phyloP scores from a whole-genome alignment of 1,139 yeast genomes.

The Debaryomycetaceae sp. region DNA sequence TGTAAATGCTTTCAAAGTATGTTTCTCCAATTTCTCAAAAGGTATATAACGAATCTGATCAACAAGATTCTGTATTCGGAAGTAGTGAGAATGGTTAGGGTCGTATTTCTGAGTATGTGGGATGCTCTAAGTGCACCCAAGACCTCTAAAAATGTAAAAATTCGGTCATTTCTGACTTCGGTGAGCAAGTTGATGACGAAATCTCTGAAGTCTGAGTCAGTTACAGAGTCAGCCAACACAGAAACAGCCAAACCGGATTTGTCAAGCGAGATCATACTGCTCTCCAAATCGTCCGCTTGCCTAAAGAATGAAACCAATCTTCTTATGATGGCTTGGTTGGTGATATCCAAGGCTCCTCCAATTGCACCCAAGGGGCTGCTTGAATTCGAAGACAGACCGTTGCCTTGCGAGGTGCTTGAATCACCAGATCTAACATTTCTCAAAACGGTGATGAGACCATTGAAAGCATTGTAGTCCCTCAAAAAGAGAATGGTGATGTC shows the following conservation, averaged over 20 bases:
- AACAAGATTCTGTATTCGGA: background rate
- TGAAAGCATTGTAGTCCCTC: slow-evolving; percentile 17
- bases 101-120: background rate
- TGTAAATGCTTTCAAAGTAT: background rate
- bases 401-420: slow-evolving; percentile 8
- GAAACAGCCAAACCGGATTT: slow-evolving; percentile 30
- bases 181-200: slow-evolving; percentile 19
- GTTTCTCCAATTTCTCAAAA: background rate
- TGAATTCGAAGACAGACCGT: slow-evolving; percentile 3
- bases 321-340: slow-evolving; percentile 1
- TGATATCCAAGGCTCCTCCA: slow-evolving; percentile 1
- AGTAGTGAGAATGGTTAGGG: background rate
- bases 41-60: background rate
- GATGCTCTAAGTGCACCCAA: slow-evolving; percentile 11
- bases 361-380: background rate
- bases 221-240: slow-evolving; percentile 16
- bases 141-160: slow-evolving; percentile 14
- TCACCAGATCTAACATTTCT: slow-evolving; percentile 12
- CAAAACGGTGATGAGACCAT: slow-evolving; percentile 18
- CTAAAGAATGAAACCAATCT: slow-evolving; percentile 9
- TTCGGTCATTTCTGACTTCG: slow-evolving; percentile 14
- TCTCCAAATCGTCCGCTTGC: slow-evolving; percentile 15
- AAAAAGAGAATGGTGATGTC: slow-evolving; percentile 23
- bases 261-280: slow-evolving; percentile 21
- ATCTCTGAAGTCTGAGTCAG: slow-evolving; percentile 18